These are phyloP conservation scores for Sarocladium strictum DNA, from an alignment of 2,329 filamentous ascomycete genomes.

Conservation along the genomic window DNA sequence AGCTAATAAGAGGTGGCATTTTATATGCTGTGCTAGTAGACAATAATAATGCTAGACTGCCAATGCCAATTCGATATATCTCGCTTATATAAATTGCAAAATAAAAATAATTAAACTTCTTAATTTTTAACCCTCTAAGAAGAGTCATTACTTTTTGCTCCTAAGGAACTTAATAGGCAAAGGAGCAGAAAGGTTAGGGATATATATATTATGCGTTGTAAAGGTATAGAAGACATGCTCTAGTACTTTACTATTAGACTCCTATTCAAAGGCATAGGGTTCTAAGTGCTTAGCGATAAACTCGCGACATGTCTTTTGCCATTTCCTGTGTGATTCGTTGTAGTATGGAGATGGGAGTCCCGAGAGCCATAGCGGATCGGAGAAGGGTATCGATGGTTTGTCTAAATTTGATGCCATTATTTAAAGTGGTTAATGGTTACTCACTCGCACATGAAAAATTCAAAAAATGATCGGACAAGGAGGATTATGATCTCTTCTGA, in stretches of 20 bases:
- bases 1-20: conserved; percentile 18
- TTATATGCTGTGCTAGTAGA: conserved; percentile 50
- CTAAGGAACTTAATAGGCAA: conserved; percentile 21
- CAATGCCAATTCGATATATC: conserved; percentile 37
- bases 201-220: conserved; percentile 26
- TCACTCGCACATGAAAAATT: no score
- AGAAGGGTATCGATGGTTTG: not conserved
- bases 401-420: not conserved
- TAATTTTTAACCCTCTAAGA: not conserved
- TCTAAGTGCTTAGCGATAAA: conserved; percentile 53
- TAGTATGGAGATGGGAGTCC: not conserved
- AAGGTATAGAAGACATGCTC: conserved; percentile 26
- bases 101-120: not conserved
- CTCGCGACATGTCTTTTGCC: conserved; percentile 26
- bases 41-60: conserved; percentile 44
- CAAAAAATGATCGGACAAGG: no score
- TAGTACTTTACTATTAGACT: conserved; percentile 46
- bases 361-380: not conserved
- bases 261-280: conserved; percentile 56
- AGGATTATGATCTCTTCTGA: no score
- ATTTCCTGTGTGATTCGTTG: not conserved
- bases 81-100: conserved; percentile 17
- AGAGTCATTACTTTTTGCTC: not conserved
- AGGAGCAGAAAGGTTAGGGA: conserved; percentile 23
- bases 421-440: no score